Evolutionary conservation across 192 early-diverging fungal species (phyloP), one percentile per base, ranked within the genome.

Genomic region (Coemansia sp.): DNA sequence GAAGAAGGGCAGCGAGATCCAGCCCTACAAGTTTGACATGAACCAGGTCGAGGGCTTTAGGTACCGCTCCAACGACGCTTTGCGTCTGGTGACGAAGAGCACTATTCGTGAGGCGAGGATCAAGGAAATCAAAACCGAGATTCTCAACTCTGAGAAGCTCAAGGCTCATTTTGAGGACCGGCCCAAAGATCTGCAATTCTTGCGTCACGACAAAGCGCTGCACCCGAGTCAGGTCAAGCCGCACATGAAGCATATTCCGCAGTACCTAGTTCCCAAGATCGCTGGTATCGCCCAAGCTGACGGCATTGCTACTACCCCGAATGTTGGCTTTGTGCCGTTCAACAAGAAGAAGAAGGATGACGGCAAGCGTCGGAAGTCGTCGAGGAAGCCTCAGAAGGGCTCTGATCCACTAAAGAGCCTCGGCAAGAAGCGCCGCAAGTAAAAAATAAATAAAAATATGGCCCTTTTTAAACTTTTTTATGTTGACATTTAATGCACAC

Each of bases 101-200:
- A 86, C 92, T 20, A 87, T 99, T 51, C 90, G 89, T 22, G 94
- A 98, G 72, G 95, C 97, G 7, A 84, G 97, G 61, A 76, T 96
- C n/a, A 96, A 94, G 75, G 97, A 99, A 77, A 74, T 99, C 65
- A 95, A 94, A 79, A 85, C 88, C 36, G 97, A 99, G 83, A 96
- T 98, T 61, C 67, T 99, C 56, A 96, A 94, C 75, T 95, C 94
- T 17, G 94, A 98, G 74, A 97, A 94, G 78, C 87, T 99, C 55
- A 94, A 94, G 85, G 85, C 94, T 1, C 94, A 99, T 83, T 99
- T 99, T 81, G 95, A 97, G 77, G 94, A 96, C 74, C 95, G 95
- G 64, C 96, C 97, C 34, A 87, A 88, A 34, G 97, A 99, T 83
- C 74, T 98, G 51, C 90, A 92, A 36, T 93, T 92, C 38, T 74